Evolutionary conservation across 495 filamentous ascomycete species (phyloP), one percentile per base, ranked within the genome.

Genomic region (Cryomyces minteri): DNA sequence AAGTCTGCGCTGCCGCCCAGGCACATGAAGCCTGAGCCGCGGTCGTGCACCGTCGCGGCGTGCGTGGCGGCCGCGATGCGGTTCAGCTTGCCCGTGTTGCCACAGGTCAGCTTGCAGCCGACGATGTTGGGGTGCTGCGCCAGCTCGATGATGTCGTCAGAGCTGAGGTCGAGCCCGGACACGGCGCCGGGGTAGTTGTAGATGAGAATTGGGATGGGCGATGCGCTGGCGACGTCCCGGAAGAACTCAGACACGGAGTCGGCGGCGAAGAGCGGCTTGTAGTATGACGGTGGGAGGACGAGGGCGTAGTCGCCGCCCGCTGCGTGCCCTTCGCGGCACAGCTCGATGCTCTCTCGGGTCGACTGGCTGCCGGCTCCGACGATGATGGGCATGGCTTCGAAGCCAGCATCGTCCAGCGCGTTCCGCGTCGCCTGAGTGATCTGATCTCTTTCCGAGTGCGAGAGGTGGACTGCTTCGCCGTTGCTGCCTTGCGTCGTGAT

Each of bases 151-250:
- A 94, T 83, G 48, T 76, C 68, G 54, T 93, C 84, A 0, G 84
- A 90, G 44, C 71, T 77, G 40, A 94, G 76, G 56, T 94, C 87
- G 44, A 90, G 65, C 9, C 88, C 87, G 9, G 73, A 67, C 32
- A 80, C 82, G 4, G 82, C 88, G 12, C 76, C 84, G 31, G 87
- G 87, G 64, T 79, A 95, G 66, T 94, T 95, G 69, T 95, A 95
- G 58, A 95, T 87, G 48, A 94, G 67, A 46, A 95, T 71, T 0
- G 87, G 88, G 40, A 95, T 72, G 5, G 86, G 88, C 1, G 84
- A 90, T 6, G 75, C 73, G 54, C 79, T 73, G 29, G 87, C 87
- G 28, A 94, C 82, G 37, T 74, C 69, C 34, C 65, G 69, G 71
- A 92, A 94, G 64, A 80, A 88, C 31, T 77, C 70, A 39, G 79